Evolutionary conservation across 805 yeast genomes (phyloP), one percentile per base, ranked within the genome.

Genomic region (Scheffersomyces amazonensis): DNA sequence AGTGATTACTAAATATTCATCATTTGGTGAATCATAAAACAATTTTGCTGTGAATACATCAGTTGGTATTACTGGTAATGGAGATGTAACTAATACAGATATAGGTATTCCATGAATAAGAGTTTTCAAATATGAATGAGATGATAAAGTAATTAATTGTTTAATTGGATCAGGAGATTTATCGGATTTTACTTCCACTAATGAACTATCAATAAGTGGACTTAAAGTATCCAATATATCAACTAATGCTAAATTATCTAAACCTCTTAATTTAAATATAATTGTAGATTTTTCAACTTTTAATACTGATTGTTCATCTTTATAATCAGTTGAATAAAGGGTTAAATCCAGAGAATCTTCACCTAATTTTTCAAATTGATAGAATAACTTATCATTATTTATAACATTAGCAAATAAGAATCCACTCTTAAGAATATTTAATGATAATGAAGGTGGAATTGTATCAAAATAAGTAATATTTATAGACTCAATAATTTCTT

Each of bases 311-410:
- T 27, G 17, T 27, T 13, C 15, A 16, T 37, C 46, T 6, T 32
- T 3, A 16, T 30, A 44, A 6, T 40, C 32, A 5, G 37, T 34
- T 6, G 49, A 38, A n/a, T 38, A 35, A 24, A 46, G 32, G 2
- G 57, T 49, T 1, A 40, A 19, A 3, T 41, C 47, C 17, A 71
- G 72, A 11, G 63, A 76, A 17, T 74, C 80, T 33, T 76, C 81
- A 1, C 95, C 96, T 32, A 89, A 62, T 35, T 75, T 75, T 44
- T 83, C 87, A 50, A 91, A 84, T 55, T 88, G 96, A 51, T 81
- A 87, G n/a, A 86, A 65, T 15, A 66, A 58, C 49, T 82, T 86
- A 50, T 83, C 80, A 20, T 83, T 80, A 40, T 66, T 58, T 40
- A 82, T 82, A 7, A 80, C 64, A 43, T 81, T 80, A 1, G 83